phyloP scores from a whole-genome alignment of 163 green algal species.

The Chloromonas sp. region DNA sequence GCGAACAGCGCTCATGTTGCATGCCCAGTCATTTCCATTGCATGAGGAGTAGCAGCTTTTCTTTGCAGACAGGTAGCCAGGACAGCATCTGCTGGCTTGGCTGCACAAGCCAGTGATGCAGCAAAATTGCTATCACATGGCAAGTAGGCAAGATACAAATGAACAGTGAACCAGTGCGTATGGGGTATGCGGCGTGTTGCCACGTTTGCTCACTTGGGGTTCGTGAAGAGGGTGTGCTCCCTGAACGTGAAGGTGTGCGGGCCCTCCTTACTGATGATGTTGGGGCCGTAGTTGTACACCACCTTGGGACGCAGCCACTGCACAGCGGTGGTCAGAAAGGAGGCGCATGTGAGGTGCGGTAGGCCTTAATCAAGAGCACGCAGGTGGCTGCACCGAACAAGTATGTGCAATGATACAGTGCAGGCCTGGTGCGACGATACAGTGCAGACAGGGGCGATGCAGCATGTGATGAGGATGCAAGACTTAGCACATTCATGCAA shows the following conservation, averaged over 20 bases:
- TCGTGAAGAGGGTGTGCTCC: conserved; percentile 31
- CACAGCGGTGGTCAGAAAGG: neutral
- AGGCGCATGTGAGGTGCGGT: neutral
- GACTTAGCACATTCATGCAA: too few relatives aligned
- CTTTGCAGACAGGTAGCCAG: too few relatives aligned
- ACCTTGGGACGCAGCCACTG: conserved; percentile 40
- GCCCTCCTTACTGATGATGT: conserved; percentile 15
- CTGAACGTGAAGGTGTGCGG: conserved; percentile 18
- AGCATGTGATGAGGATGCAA: too few relatives aligned
- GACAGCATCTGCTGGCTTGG: too few relatives aligned
- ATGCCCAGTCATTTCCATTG: too few relatives aligned
- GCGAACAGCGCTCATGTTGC: too few relatives aligned
- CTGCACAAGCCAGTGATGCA: too few relatives aligned
- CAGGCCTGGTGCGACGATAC: neutral
- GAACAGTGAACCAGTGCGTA: neutral
- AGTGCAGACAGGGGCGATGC: too few relatives aligned
- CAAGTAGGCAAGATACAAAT: neutral
- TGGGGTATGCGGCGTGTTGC: neutral
- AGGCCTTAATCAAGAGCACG: neutral
- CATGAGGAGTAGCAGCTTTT: too few relatives aligned
- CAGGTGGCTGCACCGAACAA: neutral
- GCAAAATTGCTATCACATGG: too few relatives aligned
- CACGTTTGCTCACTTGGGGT: conserved; percentile 11
- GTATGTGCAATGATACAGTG: conserved; percentile 1
- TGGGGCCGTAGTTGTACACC: conserved; percentile 31